Conservation (phyloP, 805 yeast species). For the Zygosaccharomyces pseudorouxii region DNA sequence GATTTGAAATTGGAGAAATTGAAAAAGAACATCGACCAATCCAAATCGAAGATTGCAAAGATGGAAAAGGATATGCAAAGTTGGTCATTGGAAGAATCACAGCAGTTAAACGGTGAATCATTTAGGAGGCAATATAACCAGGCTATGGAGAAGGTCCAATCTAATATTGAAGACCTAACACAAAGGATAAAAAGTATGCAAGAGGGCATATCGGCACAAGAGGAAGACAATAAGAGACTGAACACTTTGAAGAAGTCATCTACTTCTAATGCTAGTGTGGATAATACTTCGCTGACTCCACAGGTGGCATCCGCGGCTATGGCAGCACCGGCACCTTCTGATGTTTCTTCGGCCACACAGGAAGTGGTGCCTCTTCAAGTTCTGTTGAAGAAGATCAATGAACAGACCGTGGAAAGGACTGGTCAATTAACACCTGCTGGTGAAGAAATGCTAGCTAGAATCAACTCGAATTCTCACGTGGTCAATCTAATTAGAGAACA, state of each 20-base stretch:
- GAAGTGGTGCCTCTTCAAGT: not conserved
- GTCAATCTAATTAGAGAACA: constrained; percentile 27
- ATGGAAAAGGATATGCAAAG: constrained; percentile 29
- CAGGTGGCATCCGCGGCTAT: not conserved
- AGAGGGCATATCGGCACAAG: constrained; percentile 19
- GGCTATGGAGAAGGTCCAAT: constrained; percentile 9
- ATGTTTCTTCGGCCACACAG: not conserved
- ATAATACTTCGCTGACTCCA: not conserved
- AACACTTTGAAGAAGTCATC: constrained; percentile 18
- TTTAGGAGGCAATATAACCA: constrained; percentile 16
- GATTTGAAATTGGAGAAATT: constrained; percentile 32
- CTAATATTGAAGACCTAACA: constrained; percentile 11
- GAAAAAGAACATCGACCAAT: constrained; percentile 26
- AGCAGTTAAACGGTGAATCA: constrained; percentile 15
- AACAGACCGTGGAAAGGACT: constrained; percentile 24
- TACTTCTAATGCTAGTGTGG: constrained; percentile 9
- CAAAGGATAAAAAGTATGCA: constrained; percentile 17
- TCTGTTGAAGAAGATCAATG: constrained; percentile 23
- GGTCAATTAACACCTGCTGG: constrained; percentile 28
- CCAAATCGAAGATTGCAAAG: constrained; percentile 22
- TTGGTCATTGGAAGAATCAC: constrained; percentile 24
- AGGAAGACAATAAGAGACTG: constrained; percentile 25
- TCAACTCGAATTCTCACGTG: constrained; percentile 22
- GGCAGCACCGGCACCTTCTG: not conserved
- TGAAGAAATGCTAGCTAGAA: constrained; percentile 23